Percentiles rank a stretch among this genome's conserved stretches.
phyloP scores from a whole-genome alignment of 805 yeast genomes.

The Myxozyma geophila region DNA sequence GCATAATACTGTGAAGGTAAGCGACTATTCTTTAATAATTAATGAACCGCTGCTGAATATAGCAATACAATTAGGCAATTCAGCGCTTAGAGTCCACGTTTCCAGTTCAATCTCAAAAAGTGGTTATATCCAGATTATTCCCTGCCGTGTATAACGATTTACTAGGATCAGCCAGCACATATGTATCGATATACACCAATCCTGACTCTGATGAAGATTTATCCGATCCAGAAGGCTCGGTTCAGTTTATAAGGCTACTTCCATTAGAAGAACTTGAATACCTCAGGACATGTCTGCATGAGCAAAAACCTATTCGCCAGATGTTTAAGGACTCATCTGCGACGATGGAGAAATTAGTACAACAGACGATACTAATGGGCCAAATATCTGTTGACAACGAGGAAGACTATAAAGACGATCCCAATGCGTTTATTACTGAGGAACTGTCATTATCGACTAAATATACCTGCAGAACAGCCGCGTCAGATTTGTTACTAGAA shows the following conservation, averaged over 20 bases:
- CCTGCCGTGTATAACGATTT: constrained; percentile 33
- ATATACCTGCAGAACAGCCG: constrained; percentile 61
- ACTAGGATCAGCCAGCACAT: constrained; percentile 1
- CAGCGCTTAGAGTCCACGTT: constrained; percentile 30
- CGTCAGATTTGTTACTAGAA: constrained; percentile 52
- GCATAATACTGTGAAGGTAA: constrained; percentile 26
- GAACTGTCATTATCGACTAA: constrained; percentile 71
- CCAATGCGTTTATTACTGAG: constrained; percentile 71
- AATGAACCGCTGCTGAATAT: background rate
- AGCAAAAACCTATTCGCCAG: constrained; percentile 11
- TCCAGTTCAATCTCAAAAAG: constrained; percentile 19
- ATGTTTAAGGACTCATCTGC: constrained; percentile 8
- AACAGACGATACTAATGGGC: constrained; percentile 48
- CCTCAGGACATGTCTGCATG: constrained; percentile 12
- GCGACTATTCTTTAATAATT: background rate
- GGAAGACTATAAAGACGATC: constrained; percentile 60
- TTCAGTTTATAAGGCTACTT: constrained; percentile 13
- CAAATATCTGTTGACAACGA: constrained; percentile 49
- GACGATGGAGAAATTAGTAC: constrained; percentile 12
- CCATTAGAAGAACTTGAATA: constrained; percentile 31
- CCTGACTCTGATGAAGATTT: constrained; percentile 27
- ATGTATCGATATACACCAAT: constrained; percentile 10
- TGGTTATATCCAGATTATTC: constrained; percentile 14
- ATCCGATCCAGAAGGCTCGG: constrained; percentile 30
- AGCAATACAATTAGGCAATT: constrained; percentile 14